Evolutionary conservation across 805 yeast genomes (phyloP).

Genomic region (Cyberlindnera mrakii): DNA sequence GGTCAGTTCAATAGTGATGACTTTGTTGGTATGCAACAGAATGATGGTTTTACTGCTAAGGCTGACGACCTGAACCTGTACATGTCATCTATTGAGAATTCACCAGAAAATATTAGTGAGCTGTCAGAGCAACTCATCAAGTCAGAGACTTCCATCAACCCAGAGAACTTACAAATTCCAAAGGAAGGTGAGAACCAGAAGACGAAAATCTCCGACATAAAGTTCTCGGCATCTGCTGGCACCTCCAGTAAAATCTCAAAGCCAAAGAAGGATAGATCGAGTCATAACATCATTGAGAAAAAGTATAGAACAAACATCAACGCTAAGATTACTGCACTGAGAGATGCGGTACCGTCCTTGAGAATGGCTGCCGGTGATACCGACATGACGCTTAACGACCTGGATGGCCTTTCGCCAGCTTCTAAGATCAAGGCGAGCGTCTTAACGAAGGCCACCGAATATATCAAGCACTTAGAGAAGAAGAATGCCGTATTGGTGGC

Average conservation of each 20-base stretch:
- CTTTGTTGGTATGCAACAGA: conserved; percentile 1
- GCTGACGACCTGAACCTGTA: background rate
- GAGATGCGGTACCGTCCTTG: conserved; percentile 75
- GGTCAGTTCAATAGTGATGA: conserved; percentile 1
- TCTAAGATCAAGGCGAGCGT: conserved; percentile 72
- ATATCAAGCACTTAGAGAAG: conserved; percentile 63
- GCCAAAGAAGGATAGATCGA: conserved; percentile 47
- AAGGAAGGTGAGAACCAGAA: background rate
- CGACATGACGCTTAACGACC: conserved; percentile 37
- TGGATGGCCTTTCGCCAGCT: conserved; percentile 76
- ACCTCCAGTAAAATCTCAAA: conserved; percentile 27
- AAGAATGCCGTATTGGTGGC: conserved; percentile 31
- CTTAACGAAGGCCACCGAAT: conserved; percentile 72
- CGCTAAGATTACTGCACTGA: conserved; percentile 57
- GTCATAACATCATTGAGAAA: conserved; percentile 78
- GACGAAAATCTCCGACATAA: background rate
- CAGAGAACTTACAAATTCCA: background rate
- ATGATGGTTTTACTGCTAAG: background rate
- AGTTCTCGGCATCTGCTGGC: background rate
- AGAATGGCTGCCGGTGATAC: conserved; percentile 53
- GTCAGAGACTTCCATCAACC: conserved; percentile 1
- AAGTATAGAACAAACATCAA: conserved; percentile 76
- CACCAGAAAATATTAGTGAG: conserved; percentile 1
- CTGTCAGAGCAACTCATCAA: background rate
- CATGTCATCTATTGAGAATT: conserved; percentile 3